Base-by-base conservation (phyloP, 805 yeast genomes). In the Kregervanrija pseudodelftensis region DNA sequence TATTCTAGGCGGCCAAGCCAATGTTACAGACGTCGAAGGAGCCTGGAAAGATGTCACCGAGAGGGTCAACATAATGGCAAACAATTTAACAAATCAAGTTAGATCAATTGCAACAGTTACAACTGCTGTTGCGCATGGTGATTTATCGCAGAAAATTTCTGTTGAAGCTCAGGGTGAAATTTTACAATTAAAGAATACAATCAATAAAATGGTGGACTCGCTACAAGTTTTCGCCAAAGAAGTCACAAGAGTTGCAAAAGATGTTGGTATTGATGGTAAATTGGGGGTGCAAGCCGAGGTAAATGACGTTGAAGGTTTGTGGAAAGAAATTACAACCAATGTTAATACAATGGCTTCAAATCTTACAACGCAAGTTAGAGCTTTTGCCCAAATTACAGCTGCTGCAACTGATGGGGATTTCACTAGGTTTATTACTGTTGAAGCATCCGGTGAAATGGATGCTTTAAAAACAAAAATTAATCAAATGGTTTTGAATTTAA, bases 331-430 rank as follows among this genome's bases (percentile, higher is more conserved):
- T 57, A 87, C 95, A 28, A 85, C 93, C 14, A 87, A 87, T 65
- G 96, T 87, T 52, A 87, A 87, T 60, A 86, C 91, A 17, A 87
- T 87, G 96, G 95, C 96, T 42, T 80, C 91, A n/a, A 87, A 87
- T 61, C 75, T 87, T 61, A 87, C 96, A 0, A 82, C 95, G 1
- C 96, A 87, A 67, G 95, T 87, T 58, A 77, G 95, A 65, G 95
- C 95, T 0, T 87, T 87, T 68, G 95, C 95, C 34, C 95, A 87
- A 61, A 87, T 87, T 56, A 87, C 96, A 0, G 95, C 93, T 22
- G 93, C 96, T 30, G 95, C 95, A 11, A 86, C 95, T 2, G 95
- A 87, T 65, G 95, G 95, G 60, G 95, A 87, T 61, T 87, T 87
- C 64, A 87, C 95, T 0, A 74, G 91, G 51, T 84, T 87, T 57